Evolutionary conservation across 2,329 filamentous ascomycete genomes (phyloP).

Genomic region (Nannizzia gypsea): DNA sequence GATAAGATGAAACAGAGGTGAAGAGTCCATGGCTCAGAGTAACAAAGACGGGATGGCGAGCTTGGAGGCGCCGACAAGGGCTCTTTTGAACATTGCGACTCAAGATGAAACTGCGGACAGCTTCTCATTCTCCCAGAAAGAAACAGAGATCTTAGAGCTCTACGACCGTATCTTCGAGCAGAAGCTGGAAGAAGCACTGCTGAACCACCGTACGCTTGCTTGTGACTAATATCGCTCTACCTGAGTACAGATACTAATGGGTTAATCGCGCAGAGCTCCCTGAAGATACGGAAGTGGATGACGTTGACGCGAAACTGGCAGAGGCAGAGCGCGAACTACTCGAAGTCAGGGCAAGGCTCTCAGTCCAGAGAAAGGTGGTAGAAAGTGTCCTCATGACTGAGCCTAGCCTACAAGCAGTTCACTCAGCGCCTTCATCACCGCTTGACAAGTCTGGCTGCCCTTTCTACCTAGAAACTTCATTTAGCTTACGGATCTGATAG

Average conservation of each 20-base stretch:
- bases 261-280: neutral
- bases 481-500: conserved; percentile 30
- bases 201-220: conserved; percentile 35
- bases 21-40: conserved; percentile 24
- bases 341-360: conserved; percentile 57
- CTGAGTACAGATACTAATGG: neutral
- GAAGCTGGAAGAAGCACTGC: conserved; percentile 57
- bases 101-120: conserved; percentile 34
- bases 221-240: conserved; percentile 5
- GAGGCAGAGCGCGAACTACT: conserved; percentile 54
- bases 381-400: conserved; percentile 59
- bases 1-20: neutral
- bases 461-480: neutral
- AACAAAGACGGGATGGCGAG: conserved; percentile 23
- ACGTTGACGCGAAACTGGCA: conserved; percentile 41
- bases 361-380: conserved; percentile 56
- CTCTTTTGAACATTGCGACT: conserved; percentile 29
- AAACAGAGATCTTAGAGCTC: conserved; percentile 54
- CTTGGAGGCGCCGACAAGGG: conserved; percentile 24
- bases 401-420: conserved; percentile 66
- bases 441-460: conserved; percentile 51
- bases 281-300: conserved; percentile 22
- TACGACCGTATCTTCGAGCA: conserved; percentile 62
- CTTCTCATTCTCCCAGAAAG: conserved; percentile 52
- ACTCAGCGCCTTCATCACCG: conserved; percentile 52